Evolutionary conservation across 2,329 filamentous ascomycete species (phyloP), one percentile per base, ranked within the genome.

Genomic region (Clonostachys rhizophaga): DNA sequence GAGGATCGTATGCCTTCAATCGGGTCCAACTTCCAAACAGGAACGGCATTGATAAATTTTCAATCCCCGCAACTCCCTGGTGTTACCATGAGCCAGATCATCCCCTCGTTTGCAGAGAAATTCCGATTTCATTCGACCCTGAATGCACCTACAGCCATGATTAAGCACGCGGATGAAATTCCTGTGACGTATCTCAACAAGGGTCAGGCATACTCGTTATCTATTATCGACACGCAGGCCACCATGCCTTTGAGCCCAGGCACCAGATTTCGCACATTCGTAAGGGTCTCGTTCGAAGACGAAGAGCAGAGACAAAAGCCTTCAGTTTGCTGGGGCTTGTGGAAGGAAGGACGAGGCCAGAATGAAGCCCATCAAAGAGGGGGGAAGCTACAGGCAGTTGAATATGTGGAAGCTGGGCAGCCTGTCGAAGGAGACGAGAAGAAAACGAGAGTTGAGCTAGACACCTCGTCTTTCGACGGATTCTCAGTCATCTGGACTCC

Each of bases 161-260:
- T 95, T 60, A 95, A 88, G 64, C 84, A 91, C 51, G 69, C 83
- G 2, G 87, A 95, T 50, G 92, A 97, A 64, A 95, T 97, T 20
- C 94, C 94, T 0, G 83, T 97, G n/a, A 96, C 92, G 0, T 99
- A 99, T 62, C 79, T 99, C 16, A 99, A 99, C 71, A 97, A 97
- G 67, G 91, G 92, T 20, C 92, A 97, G 63, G 89, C 91, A 14
- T 99, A 99, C 64, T 88, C 89, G 0, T 74, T 99, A 16, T 87
- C 88, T 3, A 79, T 99, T 30, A 74, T 87, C 42, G 94, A 99
- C 61, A 94, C 87, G 0, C 74, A 76, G 6, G 80, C 86, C 2
- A 72, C 77, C 2, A 68, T 84, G 5, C 76, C 81, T 3, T 70
- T 79, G 34, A 64, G 72, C 1, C 78, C 78, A 5, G 84, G 83